Evolutionary conservation across 2,329 filamentous ascomycete species (phyloP), one percentile per base, ranked within the genome.

Genomic region (Cytospora leucostoma): DNA sequence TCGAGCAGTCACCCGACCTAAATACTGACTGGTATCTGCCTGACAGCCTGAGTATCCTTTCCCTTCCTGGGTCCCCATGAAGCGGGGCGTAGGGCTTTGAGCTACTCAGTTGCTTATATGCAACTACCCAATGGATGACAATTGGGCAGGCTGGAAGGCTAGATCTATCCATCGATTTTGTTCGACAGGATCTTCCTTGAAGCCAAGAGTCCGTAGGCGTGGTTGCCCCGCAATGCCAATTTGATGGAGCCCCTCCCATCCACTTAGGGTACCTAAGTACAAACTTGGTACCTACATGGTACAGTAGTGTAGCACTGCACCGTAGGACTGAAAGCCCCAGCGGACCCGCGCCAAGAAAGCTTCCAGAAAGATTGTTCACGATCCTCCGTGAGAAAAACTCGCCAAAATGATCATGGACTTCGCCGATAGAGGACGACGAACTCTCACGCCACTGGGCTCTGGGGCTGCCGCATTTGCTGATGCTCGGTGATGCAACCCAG

Each of bases 151-250:
- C n/a, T 47, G 17, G 7, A 47, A 19, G 15, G 40, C n/a, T 47
- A n/a, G 7, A 47, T 17, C 40, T 19, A 11, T 17, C 40, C 40
- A 8, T 47, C 17, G n/a, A 27, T 27, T 21, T 1, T 47, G 8
- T 21, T 47, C 8, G n/a, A 47, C 44, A 47, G 44, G 44, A 19
- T 21, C 44, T 47, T 12, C 44, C 44, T 21, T 47, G 44, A 47
- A 47, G 44, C 44, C 44, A 21, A 47, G 44, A 21, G 44, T 10
- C 21, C 17, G 44, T 47, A 4, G n/a, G 21, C 44, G n/a, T 47
- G 44, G 21, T 47, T n/a, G 44, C n/a, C 44, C 44, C 44, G 44
- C 44, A 27, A 47, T 47, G 44, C 44, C 44, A 47, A 47, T 47
- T 47, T 47, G 10, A 47, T 47, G n/a, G 44, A 47, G 44, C 44